Conservation (phyloP, 2,329 filamentous ascomycete species). For the Ophiostoma ips region DNA sequence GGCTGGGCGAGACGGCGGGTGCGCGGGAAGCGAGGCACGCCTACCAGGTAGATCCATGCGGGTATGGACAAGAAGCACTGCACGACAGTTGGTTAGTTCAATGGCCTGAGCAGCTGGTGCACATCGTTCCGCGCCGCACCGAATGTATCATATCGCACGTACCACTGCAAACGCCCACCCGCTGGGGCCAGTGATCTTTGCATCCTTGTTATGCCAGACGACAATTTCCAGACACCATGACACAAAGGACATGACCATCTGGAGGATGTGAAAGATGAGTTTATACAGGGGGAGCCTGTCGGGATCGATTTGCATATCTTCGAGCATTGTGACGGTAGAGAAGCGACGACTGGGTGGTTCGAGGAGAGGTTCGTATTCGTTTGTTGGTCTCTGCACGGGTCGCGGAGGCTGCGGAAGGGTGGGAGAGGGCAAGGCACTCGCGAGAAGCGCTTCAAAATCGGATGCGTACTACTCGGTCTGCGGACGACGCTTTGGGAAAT, state of each 20-base stretch:
- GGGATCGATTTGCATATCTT: constrained; percentile 37
- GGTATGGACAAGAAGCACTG: constrained; percentile 53
- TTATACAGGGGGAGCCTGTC: constrained; percentile 42
- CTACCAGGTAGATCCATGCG: constrained; percentile 50
- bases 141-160: constrained; percentile 38
- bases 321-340: constrained; percentile 23
- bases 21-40: constrained; percentile 49
- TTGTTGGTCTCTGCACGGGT: background rate
- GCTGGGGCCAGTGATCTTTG: constrained; percentile 41
- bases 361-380: background rate
- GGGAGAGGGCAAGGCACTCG: background rate
- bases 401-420: background rate
- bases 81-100: constrained; percentile 3
- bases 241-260: constrained; percentile 40
- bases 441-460: background rate
- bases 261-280: constrained; percentile 40
- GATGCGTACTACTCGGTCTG: background rate
- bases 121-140: background rate
- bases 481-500: background rate
- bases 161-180: constrained; percentile 53
- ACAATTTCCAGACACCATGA: constrained; percentile 46
- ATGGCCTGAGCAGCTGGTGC: background rate
- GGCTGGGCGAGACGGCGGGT: constrained; percentile 48
- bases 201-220: constrained; percentile 36
- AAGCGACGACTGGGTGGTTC: no score